Evolutionary conservation across 441 rosid genomes (phyloP), one percentile per base, ranked within the genome.

Genomic region (Erodium moschatum): DNA sequence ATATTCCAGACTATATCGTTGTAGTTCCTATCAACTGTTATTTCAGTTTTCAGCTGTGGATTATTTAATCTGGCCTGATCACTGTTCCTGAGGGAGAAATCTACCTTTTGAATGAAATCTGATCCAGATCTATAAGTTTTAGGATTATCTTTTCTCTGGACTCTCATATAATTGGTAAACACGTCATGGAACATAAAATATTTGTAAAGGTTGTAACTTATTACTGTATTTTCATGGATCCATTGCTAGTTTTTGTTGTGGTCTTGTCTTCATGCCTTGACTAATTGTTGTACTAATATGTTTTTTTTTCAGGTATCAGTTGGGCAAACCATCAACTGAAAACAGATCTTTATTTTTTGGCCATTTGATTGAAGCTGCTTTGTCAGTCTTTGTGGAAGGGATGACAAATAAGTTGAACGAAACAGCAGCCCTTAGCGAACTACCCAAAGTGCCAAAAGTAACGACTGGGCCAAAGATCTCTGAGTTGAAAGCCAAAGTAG

Each of bases 401-500:
- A 65, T 69, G 70, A 76, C 78, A 67, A 81, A 78, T 75, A 88
- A 79, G 66, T 72, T 81, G 54, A 80, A 67, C 70, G 81, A 84
- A 78, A 75, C 85, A 35, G 72, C 67, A 48, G 56, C 87, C 76
- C 81, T 74, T 76, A 80, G 87, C 72, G 97, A 95, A 66, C 96
- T 95, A 77, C 93, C 96, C 65, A 89, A 85, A 84, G 90, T 85
- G 73, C 89, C 90, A 64, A 92, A 89, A 79, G 88, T 83, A 63
- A 85, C 84, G 24, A 81, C 85, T 79, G 96, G 95, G 68, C 99
- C 97, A 10, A 95, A 92, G 84, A 86, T 85, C 19, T 91, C 98
- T 60, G 98, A 95, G 80, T 72, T 95, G 71, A 92, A 86, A 79
- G 93, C 99, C 67, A 85, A 88, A 86, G 87, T 89, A 72, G 99